phyloP scores from a whole-genome alignment of 176 grass and related monocot genomes.

The Rhipidocladum racemiflorum region DNA sequence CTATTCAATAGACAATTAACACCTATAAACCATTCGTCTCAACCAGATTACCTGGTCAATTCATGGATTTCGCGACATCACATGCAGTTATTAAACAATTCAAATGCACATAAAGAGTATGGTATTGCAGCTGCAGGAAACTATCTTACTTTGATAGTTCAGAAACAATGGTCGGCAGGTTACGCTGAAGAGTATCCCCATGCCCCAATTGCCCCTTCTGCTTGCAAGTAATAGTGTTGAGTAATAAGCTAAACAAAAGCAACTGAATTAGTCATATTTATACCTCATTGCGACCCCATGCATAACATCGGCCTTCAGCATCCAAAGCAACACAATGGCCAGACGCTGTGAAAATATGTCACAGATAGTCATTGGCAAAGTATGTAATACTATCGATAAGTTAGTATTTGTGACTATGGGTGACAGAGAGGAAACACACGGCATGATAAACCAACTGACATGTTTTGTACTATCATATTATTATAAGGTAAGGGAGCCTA shows the following conservation, averaged over 20 bases:
- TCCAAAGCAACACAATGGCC: slow-evolving; percentile 97
- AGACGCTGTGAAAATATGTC: slow-evolving; percentile 51
- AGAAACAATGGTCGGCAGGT: slow-evolving; percentile 76
- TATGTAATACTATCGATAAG: neutral
- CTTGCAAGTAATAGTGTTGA: slow-evolving; percentile 38
- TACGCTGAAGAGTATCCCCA: slow-evolving; percentile 75
- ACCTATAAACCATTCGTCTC: neutral
- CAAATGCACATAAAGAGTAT: slow-evolving; percentile 5
- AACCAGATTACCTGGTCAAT: slow-evolving; percentile 3
- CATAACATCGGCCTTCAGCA: slow-evolving; percentile 79
- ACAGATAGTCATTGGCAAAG: slow-evolving; percentile 20
- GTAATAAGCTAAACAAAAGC: slow-evolving; percentile 23
- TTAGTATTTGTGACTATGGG: neutral
- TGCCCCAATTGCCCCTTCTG: slow-evolving; percentile 98
- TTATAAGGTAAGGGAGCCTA: neutral
- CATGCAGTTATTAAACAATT: neutral
- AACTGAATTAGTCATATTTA: neutral
- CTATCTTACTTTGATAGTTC: slow-evolving; percentile 74
- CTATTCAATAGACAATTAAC: neutral
- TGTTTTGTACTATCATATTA: neutral
- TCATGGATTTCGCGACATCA: neutral
- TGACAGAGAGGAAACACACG: slow-evolving; percentile 1
- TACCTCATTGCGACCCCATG: slow-evolving; percentile 99
- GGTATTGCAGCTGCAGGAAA: neutral
- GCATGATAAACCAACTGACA: neutral